Evolutionary conservation across 805 yeast species (phyloP).

Genomic region (Pichia thaimueangensis): DNA sequence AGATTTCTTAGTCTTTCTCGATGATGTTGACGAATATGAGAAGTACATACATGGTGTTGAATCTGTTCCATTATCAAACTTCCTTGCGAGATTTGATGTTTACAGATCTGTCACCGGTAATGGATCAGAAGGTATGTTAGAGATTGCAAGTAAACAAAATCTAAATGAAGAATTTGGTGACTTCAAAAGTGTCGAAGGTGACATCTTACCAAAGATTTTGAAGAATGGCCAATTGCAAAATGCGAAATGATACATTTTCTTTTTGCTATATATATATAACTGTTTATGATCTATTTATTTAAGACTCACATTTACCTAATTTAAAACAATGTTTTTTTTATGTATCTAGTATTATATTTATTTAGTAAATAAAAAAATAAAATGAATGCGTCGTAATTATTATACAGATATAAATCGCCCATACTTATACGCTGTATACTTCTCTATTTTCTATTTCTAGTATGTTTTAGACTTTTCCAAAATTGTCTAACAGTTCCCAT

Average conservation of each 20-base stretch:
- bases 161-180: conserved; percentile 66
- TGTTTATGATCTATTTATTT: neutral
- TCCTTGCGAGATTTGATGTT: conserved; percentile 61
- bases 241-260: conserved; percentile 6
- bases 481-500: conserved; percentile 4
- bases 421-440: too few relatives aligned
- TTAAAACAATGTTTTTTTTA: too few relatives aligned
- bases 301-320: too few relatives aligned
- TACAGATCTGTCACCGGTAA: conserved; percentile 51
- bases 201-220: conserved; percentile 50
- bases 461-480: conserved; percentile 7
- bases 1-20: conserved; percentile 64
- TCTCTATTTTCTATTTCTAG: neutral
- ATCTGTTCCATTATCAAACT: conserved; percentile 51
- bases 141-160: conserved; percentile 63
- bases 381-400: too few relatives aligned
- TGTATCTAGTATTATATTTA: neutral
- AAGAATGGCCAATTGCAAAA: conserved; percentile 50
- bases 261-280: neutral
- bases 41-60: conserved; percentile 45
- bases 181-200: conserved; percentile 41
- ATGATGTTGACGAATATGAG: conserved; percentile 42
- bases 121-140: conserved; percentile 67
- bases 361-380: too few relatives aligned
- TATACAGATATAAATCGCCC: too few relatives aligned